A percentile compares a stretch with the other conserved stretches of the same genome.
Evolutionary conservation across 108 stramenopile species (phyloP).

Genomic region (Mediolabrus comicus): DNA sequence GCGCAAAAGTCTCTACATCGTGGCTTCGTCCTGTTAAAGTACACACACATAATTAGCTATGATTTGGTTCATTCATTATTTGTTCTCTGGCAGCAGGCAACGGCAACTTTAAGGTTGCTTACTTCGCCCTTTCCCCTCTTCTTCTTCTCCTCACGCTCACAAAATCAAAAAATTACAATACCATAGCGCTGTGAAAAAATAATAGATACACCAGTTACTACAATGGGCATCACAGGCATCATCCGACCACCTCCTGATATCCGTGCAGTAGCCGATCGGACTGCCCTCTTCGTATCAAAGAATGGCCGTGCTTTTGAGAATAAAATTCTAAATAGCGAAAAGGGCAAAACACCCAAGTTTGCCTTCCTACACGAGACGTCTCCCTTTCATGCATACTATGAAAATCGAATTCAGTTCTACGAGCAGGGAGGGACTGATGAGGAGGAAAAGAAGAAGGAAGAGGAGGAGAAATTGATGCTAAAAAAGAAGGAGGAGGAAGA

Average conservation of each 20-base stretch:
- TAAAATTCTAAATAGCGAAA: slow-evolving; percentile 70
- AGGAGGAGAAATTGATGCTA: slow-evolving; percentile 23
- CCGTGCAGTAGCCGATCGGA: slow-evolving; percentile 94
- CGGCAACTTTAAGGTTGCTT: not conserved
- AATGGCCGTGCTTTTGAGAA: slow-evolving; percentile 95
- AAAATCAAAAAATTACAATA: no score
- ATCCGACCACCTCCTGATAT: slow-evolving; percentile 98
- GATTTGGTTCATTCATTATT: no score
- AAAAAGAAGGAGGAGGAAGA: slow-evolving; percentile 40
- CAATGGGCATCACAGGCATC: slow-evolving; percentile 78
- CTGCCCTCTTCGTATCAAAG: slow-evolving; percentile 95
- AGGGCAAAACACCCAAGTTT: slow-evolving; percentile 95
- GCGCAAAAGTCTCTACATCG: slow-evolving; percentile 62
- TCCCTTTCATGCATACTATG: slow-evolving; percentile 98
- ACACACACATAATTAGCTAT: no score
- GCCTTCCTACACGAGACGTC: slow-evolving; percentile 90
- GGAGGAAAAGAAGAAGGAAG: slow-evolving; percentile 61
- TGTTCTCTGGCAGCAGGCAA: no score
- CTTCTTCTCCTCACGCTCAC: not conserved
- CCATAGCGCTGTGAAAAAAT: no score
- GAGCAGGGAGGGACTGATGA: slow-evolving; percentile 71
- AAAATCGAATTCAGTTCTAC: slow-evolving; percentile 83
- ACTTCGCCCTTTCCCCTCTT: not conserved
- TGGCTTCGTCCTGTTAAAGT: slow-evolving; percentile 26
- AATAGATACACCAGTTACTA: no score